Base-by-base conservation (phyloP, 345 rosid genomes). In the Eucalyptus polyanthemos region DNA sequence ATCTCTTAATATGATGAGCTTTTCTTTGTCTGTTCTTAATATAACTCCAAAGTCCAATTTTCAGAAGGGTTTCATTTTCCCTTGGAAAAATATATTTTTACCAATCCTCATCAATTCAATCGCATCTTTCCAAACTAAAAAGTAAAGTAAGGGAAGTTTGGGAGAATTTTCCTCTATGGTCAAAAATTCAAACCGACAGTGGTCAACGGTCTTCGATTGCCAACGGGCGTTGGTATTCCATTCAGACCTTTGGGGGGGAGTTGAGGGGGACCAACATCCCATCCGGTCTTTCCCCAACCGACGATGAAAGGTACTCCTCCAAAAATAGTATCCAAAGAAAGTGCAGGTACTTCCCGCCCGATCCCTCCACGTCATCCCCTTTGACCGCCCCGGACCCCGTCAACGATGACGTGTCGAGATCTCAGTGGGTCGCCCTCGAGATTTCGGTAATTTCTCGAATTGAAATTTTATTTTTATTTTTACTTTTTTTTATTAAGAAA, bases 291-390 rank as follows among this genome's bases (percentile, higher is more conserved):
- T 27, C 8, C 69, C 58, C 10, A 21, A 56, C 29, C 62, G 29
- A 5, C 29, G 62, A 24, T 56, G 29, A 56, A 56, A 24, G 29
- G 29, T 56, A 10, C 29, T 56, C 62, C 62, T 14, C 37, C 34
- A 1, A 14, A 65, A 65, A 88, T 88, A 25, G 69, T 37, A 56
- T 34, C 17, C 80, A 31, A 88, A 87, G 58, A 40, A 56, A 56
- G 87, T 53, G 72, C 90, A 24, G 62, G 14, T 54, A 62, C 89
- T 19, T 37, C 91, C 87, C 86, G 44, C 87, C 87, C 69, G 92
- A 93, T 93, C 72, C 88, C 27, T 88, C 96, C 97, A 91, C 94
- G 92, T 93, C 96, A 94, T 90, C 91, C 8, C 27, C 16, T n/a
- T 25, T 88, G 90, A 88, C 91, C 27, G 45, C 31, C 7, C 25